phyloP scores from a whole-genome alignment of 1,139 yeast species.

The Debaryomyces robertsiae region DNA sequence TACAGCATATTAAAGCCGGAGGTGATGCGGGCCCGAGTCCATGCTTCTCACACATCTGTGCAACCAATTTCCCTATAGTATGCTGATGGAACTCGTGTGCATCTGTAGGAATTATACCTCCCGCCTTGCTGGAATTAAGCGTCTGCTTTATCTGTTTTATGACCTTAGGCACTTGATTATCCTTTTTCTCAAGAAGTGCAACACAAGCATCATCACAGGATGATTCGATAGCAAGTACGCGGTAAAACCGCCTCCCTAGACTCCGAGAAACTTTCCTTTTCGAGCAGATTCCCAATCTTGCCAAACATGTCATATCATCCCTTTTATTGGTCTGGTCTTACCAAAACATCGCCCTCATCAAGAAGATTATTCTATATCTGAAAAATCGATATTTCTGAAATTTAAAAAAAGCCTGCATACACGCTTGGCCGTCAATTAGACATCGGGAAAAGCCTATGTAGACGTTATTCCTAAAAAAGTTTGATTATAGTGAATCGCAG shows the following conservation, averaged over 20 bases:
- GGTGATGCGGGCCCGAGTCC: constrained; percentile 28
- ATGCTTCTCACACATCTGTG: constrained; percentile 30
- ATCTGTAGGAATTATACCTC: constrained; percentile 88
- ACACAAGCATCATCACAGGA: constrained; percentile 97
- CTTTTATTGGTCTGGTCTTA: too few species aligned
- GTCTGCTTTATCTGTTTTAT: constrained; percentile 67
- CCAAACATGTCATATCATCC: constrained; percentile 2
- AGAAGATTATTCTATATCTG: neutral
- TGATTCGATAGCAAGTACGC: constrained; percentile 83
- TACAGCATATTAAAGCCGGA: constrained; percentile 83
- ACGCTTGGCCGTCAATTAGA: neutral
- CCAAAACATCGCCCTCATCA: too few species aligned
- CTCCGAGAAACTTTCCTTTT: neutral
- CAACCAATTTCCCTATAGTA: constrained; percentile 38
- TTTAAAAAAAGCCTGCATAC: constrained; percentile 10
- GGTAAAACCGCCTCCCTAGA: constrained; percentile 36
- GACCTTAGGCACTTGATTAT: constrained; percentile 46
- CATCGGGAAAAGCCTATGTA: constrained; percentile 4
- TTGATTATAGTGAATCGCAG: neutral
- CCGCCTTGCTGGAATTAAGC: constrained; percentile 62
- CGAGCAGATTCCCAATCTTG: neutral
- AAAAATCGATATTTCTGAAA: neutral
- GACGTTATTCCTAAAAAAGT: neutral
- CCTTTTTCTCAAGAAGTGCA: constrained; percentile 62
- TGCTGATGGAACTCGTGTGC: constrained; percentile 81